phyloP scores from a whole-genome alignment of 257 asterid species.

The Jasminum sambac region DNA sequence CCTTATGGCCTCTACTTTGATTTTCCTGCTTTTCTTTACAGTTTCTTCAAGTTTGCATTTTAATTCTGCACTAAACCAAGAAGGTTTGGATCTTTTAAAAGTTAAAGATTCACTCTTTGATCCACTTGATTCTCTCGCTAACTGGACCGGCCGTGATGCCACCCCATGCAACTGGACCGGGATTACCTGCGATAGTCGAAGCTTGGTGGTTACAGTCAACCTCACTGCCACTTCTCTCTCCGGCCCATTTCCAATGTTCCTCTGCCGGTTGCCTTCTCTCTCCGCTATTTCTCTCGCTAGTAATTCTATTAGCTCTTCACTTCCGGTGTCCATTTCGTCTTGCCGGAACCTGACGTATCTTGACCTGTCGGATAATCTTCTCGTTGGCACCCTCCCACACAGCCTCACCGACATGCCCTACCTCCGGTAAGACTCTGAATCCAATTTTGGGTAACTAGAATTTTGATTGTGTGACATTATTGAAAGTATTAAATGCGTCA shows the following conservation, averaged over 20 bases:
- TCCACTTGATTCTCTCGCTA: slow-evolving; percentile 45
- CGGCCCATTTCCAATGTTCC: slow-evolving; percentile 55
- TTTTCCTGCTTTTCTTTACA: slow-evolving; percentile 5
- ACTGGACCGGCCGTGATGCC: slow-evolving; percentile 52
- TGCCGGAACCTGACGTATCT: slow-evolving; percentile 56
- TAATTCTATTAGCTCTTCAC: slow-evolving; percentile 52
- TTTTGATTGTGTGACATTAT: neutral
- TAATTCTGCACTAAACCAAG: slow-evolving; percentile 51
- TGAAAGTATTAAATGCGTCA: neutral
- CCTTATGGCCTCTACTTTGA: slow-evolving; percentile 23
- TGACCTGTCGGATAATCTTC: slow-evolving; percentile 62
- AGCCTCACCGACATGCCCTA: slow-evolving; percentile 57
- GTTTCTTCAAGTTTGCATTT: neutral
- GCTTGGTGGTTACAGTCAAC: slow-evolving; percentile 46
- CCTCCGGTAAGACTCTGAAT: slow-evolving; percentile 55
- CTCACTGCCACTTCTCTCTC: slow-evolving; percentile 47
- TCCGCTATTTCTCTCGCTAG: slow-evolving; percentile 39
- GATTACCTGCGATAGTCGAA: slow-evolving; percentile 40
- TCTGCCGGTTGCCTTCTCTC: slow-evolving; percentile 62
- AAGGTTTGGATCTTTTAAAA: slow-evolving; percentile 38
- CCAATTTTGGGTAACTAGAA: neutral
- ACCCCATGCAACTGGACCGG: slow-evolving; percentile 94
- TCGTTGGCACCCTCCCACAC: slow-evolving; percentile 60
- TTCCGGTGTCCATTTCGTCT: slow-evolving; percentile 51
- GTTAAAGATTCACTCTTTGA: slow-evolving; percentile 52